Base-by-base conservation (phyloP, 2,329 filamentous ascomycete genomes). In the Fusarium sp. region DNA sequence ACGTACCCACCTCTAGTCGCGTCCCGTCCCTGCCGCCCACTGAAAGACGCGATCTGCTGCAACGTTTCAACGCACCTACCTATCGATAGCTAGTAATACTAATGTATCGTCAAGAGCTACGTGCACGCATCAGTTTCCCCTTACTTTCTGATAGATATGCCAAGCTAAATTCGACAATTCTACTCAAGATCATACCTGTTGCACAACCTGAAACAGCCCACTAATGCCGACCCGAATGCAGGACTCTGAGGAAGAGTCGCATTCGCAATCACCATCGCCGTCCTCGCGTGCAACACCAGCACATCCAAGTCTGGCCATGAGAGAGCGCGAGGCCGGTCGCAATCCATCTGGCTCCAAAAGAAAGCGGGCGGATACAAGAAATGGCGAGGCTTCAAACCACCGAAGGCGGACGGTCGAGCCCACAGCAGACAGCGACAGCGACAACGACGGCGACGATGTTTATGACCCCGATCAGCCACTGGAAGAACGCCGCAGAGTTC, bases 381-480 rank as follows among this genome's bases (percentile, higher is more conserved):
- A 68, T 4, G 61, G 50, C 13, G 67, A 67, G 23, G 36, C 49
- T 3, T 66, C 69, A 4, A 69, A 39, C 36, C 44, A 51, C 38
- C 67, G 72, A 48, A 68, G 67, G 19, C 67, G 70, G 29, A 73
- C 68, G 4, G 44, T 41, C 23, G 70, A 70, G 29, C 63, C 70
- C 19, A 39, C 65, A 43, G 8, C 62, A 39, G 54, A 68, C 41
- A 60, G 63, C 43, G 54, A 68, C 41, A 60, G 63, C 43, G 42
- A 66, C 14, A 60, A 67, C 21, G 64, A 66, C 15, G 57, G 52
- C 14, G 61, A 58, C 29, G 80, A 84, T 17, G 79, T 81, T 6
- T 96, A 93, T 74, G 90, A 97, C 70, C 93, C 93, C 1, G 88
- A 96, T 58, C 94, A 97, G 72, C 82, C 92, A 53, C 80, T 89